Percentiles rank a stretch among this genome's conserved stretches.
Conservation (phyloP, 345 rosid species). For the Noccaea caerulescens region DNA sequence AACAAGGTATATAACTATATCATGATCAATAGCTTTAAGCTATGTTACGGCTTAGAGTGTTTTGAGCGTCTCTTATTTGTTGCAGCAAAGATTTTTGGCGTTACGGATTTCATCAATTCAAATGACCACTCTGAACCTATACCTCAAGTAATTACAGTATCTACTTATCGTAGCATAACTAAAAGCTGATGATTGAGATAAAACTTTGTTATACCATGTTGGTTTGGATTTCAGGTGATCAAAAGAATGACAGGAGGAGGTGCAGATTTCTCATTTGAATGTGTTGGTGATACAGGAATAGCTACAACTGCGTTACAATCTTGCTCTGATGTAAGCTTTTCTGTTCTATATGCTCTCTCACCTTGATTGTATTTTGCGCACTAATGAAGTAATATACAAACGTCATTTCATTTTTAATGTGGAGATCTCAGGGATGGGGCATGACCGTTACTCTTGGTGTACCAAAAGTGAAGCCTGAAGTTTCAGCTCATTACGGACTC, state of each 20-base stretch:
- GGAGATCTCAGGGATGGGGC: slow-evolving; percentile 80
- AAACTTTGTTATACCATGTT: background rate
- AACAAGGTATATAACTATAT: slow-evolving; percentile 57
- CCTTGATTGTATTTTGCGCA: slow-evolving; percentile 7
- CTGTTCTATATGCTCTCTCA: background rate
- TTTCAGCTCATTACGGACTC: slow-evolving; percentile 77
- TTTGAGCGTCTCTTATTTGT: slow-evolving; percentile 17
- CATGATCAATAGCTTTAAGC: background rate
- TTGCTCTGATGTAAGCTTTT: slow-evolving; percentile 70
- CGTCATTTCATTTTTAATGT: slow-evolving; percentile 4
- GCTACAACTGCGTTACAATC: slow-evolving; percentile 83
- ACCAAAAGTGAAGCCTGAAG: slow-evolving; percentile 77
- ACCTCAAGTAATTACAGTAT: slow-evolving; percentile 60
- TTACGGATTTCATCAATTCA: slow-evolving; percentile 75
- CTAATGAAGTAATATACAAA: background rate
- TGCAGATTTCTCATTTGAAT: slow-evolving; percentile 88
- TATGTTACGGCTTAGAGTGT: slow-evolving; percentile 2
- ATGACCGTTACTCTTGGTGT: slow-evolving; percentile 87
- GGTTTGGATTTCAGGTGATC: slow-evolving; percentile 59
- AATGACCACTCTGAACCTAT: slow-evolving; percentile 72
- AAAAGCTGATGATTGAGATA: slow-evolving; percentile 4
- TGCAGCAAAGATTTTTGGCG: slow-evolving; percentile 86
- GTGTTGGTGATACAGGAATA: slow-evolving; percentile 74
- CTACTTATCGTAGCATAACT: background rate
- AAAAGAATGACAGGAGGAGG: slow-evolving; percentile 82